phyloP scores from a whole-genome alignment of 148 eudicot species.

The Gaultheria prostrata region DNA sequence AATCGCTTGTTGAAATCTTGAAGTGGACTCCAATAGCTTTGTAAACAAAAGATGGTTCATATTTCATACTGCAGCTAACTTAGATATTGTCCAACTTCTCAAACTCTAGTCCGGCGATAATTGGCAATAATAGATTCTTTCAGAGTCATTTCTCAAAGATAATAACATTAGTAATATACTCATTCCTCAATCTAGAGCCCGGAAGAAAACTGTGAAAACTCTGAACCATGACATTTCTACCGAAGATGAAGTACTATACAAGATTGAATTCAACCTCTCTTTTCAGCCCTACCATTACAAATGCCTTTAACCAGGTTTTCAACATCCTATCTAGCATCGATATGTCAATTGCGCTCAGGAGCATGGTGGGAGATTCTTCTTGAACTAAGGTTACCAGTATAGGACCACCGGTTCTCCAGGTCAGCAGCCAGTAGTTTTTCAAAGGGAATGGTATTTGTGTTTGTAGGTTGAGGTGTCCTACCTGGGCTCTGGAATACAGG shows the following conservation, averaged over 20 bases:
- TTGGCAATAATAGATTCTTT: background rate
- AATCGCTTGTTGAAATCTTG: background rate
- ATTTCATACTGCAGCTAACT: background rate
- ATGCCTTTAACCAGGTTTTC: background rate
- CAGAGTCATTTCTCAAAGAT: background rate
- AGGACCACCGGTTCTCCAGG: conserved; percentile 47
- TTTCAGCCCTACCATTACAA: background rate
- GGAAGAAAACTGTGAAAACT: background rate
- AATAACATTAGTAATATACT: background rate
- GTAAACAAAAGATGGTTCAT: background rate
- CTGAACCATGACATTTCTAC: background rate
- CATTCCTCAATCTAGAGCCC: background rate
- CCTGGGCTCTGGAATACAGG: conserved; percentile 57
- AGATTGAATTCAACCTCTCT: background rate
- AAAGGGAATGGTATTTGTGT: conserved; percentile 18
- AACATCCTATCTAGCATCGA: background rate
- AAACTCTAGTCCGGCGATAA: no score
- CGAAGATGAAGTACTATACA: conserved; percentile 9
- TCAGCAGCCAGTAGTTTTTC: conserved; percentile 38
- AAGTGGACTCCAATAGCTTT: background rate
- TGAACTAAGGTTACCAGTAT: conserved; percentile 48
- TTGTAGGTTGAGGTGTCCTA: conserved; percentile 37
- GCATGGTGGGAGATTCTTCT: conserved; percentile 48
- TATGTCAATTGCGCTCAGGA: conserved; percentile 44
- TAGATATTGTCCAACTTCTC: conserved; percentile 5